phyloP scores from a whole-genome alignment of 257 asterid species.

The Solanum peruvianum region DNA sequence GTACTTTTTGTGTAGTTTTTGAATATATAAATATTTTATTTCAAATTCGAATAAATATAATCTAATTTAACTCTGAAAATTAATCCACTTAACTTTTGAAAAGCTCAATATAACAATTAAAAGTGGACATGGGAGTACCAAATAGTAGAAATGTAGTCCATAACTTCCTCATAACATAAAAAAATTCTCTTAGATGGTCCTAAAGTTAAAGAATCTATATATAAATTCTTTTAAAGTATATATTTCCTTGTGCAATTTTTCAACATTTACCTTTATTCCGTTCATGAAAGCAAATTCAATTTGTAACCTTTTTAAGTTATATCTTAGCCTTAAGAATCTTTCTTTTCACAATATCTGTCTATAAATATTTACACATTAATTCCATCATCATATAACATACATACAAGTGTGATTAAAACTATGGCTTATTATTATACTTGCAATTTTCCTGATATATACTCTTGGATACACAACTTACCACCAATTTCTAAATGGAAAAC shows the following conservation, averaged over 20 bases:
- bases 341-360: neutral
- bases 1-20: too few species aligned
- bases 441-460: slow-evolving; percentile 41
- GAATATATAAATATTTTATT: too few species aligned
- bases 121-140: too few species aligned
- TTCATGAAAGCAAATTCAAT: neutral
- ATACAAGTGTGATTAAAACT: neutral
- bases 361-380: neutral
- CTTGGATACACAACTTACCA: slow-evolving; percentile 56
- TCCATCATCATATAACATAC: neutral
- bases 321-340: slow-evolving; percentile 1
- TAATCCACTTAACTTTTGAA: too few species aligned
- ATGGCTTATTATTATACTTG: slow-evolving; percentile 20
- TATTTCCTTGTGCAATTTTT: slow-evolving; percentile 8
- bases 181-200: neutral
- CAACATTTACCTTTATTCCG: slow-evolving; percentile 4
- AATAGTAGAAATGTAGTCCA: neutral
- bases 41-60: too few species aligned
- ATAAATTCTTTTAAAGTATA: neutral
- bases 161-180: neutral
- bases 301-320: neutral
- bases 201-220: neutral
- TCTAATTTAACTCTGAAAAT: too few species aligned
- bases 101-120: too few species aligned
- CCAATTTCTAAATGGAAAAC: slow-evolving; percentile 36